Percentiles rank a stretch among this genome's conserved stretches.
Conservation (phyloP, 306 rosid genomes). For the Betula pendula region DNA sequence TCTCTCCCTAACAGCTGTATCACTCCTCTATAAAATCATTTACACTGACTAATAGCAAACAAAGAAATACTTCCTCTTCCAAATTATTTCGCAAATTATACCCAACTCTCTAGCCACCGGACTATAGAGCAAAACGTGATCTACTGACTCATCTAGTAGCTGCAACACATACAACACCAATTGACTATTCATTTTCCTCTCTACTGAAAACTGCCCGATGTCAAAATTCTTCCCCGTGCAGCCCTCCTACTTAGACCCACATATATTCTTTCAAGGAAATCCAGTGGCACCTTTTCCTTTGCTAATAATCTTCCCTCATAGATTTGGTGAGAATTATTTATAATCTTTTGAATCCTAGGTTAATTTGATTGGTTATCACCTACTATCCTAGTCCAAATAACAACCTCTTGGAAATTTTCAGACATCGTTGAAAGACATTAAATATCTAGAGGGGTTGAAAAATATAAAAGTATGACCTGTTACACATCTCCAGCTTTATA, state of each 20-base stretch:
- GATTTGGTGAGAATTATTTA: not conserved
- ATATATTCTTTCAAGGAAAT: not conserved
- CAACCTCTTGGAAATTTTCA: not conserved
- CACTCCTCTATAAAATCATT: too few relatives aligned
- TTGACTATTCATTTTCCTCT: not conserved
- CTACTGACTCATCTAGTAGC: not conserved
- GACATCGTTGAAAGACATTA: not conserved
- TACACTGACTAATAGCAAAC: not conserved
- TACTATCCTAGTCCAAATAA: not conserved
- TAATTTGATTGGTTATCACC: not conserved
- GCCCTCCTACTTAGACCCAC: not conserved
- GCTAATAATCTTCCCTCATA: too few relatives aligned
- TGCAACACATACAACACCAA: not conserved
- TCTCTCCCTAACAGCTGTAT: too few relatives aligned
- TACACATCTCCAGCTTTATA: not conserved
- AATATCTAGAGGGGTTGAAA: not conserved
- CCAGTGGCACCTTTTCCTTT: not conserved
- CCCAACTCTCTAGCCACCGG: not conserved
- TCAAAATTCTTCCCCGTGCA: not conserved
- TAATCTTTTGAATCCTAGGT: not conserved
- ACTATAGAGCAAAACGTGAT: not conserved
- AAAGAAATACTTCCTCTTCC: not conserved
- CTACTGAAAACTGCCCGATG: not conserved
- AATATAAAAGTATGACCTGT: not conserved
- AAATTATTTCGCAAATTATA: not conserved